Conservation (phyloP, 257 asterid species). For the Solanum gandarillasii region DNA sequence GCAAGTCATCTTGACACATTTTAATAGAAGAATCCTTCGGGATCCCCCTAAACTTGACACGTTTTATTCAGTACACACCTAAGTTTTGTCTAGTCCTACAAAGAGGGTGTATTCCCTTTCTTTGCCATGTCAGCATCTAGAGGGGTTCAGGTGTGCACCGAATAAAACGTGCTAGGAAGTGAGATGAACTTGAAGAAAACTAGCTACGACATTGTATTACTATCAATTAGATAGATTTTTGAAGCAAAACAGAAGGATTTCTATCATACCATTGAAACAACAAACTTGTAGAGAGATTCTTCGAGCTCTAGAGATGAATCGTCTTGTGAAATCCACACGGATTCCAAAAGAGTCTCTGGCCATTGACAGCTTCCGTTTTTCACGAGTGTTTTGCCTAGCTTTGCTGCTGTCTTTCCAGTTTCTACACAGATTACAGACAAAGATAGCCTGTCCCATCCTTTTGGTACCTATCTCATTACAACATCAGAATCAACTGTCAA, state of each 20-base stretch:
- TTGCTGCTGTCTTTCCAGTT: conserved; percentile 62
- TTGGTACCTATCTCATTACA: conserved; percentile 57
- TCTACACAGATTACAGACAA: conserved; percentile 47
- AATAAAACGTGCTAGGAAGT: not conserved
- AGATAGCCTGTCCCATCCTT: conserved; percentile 86
- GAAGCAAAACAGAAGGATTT: not conserved
- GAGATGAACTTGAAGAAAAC: not conserved
- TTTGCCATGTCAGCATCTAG: not conserved
- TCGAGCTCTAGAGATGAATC: conserved; percentile 47
- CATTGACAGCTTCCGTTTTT: conserved; percentile 70
- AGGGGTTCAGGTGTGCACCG: not conserved
- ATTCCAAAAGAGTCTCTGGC: conserved; percentile 63
- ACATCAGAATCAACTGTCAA: not conserved
- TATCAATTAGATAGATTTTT: not conserved
- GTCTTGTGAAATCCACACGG: conserved; percentile 41
- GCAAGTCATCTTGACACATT: not conserved
- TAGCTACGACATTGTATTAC: not conserved
- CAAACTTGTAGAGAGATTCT: conserved; percentile 57
- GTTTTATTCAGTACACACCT: not conserved
- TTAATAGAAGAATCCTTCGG: not conserved
- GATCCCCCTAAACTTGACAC: not conserved
- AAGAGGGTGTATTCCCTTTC: not conserved
- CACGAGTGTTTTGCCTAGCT: conserved; percentile 56
- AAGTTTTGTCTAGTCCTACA: not conserved
- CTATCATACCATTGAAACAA: conserved; percentile 52